These are phyloP conservation scores for Aspergillus leporis DNA, from an alignment of 495 filamentous ascomycete genomes.

Conservation along the genomic window DNA sequence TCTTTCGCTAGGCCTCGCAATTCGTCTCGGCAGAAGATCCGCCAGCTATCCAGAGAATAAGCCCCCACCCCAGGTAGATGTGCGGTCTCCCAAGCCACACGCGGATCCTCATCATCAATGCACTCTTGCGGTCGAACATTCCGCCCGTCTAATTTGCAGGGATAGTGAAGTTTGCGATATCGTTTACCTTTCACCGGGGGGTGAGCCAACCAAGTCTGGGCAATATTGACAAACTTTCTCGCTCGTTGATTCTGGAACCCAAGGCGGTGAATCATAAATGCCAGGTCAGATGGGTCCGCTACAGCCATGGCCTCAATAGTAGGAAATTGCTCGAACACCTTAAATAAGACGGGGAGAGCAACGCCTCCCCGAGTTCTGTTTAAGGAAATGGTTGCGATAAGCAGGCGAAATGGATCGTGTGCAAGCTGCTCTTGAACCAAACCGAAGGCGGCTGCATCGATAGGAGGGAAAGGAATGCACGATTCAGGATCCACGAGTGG, in stretches of 20 bases:
- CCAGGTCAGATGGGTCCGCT: conserved; percentile 58
- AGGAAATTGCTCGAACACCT: conserved; percentile 67
- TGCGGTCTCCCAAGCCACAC: conserved; percentile 78
- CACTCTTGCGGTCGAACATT: conserved; percentile 54
- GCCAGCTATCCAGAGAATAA: conserved; percentile 90
- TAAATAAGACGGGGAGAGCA: conserved; percentile 76
- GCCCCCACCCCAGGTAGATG: conserved; percentile 80
- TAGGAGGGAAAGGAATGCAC: conserved; percentile 69
- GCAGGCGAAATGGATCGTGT: conserved; percentile 66
- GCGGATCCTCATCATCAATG: conserved; percentile 40
- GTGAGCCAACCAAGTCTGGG: conserved; percentile 65
- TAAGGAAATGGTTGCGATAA: conserved; percentile 78
- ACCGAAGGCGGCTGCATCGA: conserved; percentile 64
- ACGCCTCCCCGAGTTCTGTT: conserved; percentile 74
- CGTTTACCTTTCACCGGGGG: conserved; percentile 61
- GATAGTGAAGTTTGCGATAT: conserved; percentile 72
- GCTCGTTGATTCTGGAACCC: conserved; percentile 71
- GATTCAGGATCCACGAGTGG: conserved; percentile 52
- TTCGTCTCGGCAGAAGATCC: conserved; percentile 88
- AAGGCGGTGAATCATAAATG: conserved; percentile 65
- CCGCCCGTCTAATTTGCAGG: conserved; percentile 51
- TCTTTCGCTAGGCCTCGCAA: conserved; percentile 61
- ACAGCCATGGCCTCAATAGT: conserved; percentile 63
- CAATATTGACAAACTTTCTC: conserved; percentile 63
- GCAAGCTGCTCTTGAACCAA: conserved; percentile 82